Evolutionary conservation across 2,329 filamentous ascomycete species (phyloP).

Genomic region (Aspergillus texensis): DNA sequence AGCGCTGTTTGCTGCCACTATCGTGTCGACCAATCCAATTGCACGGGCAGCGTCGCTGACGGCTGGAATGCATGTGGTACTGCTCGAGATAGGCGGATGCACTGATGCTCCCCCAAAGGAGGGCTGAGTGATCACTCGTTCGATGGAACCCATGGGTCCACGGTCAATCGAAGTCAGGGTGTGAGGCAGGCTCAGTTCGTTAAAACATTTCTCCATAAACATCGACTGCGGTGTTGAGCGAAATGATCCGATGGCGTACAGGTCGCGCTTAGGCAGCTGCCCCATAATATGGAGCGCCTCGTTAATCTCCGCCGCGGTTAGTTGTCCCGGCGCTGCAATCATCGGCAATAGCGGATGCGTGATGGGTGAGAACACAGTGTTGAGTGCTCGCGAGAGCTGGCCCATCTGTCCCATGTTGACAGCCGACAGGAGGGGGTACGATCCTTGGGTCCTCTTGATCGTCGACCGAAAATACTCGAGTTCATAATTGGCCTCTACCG

Average conservation of each 20-base stretch:
- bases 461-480: slow-evolving; percentile 84
- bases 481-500: slow-evolving; percentile 85
- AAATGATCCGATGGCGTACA: slow-evolving; percentile 77
- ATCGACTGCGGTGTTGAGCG: slow-evolving; percentile 75
- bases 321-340: slow-evolving; percentile 81
- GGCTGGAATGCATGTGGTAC: slow-evolving; percentile 62
- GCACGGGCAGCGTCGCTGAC: slow-evolving; percentile 76
- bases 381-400: slow-evolving; percentile 79
- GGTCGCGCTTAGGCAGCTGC: slow-evolving; percentile 75
- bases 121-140: slow-evolving; percentile 70
- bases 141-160: slow-evolving; percentile 67
- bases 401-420: slow-evolving; percentile 88
- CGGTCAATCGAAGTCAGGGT: slow-evolving; percentile 76
- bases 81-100: slow-evolving; percentile 67
- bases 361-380: slow-evolving; percentile 85
- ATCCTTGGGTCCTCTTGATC: slow-evolving; percentile 66
- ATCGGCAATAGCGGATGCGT: slow-evolving; percentile 82
- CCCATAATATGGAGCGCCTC: slow-evolving; percentile 75
- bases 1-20: slow-evolving; percentile 61
- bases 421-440: slow-evolving; percentile 75
- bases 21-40: slow-evolving; percentile 81
- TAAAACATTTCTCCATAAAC: slow-evolving; percentile 84
- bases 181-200: slow-evolving; percentile 82
- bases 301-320: slow-evolving; percentile 86
- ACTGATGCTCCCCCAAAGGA: slow-evolving; percentile 83